A percentile compares a stretch with the other conserved stretches of the same genome.
phyloP scores from a whole-genome alignment of 805 yeast genomes.

The Kodamaea neixiangensis region DNA sequence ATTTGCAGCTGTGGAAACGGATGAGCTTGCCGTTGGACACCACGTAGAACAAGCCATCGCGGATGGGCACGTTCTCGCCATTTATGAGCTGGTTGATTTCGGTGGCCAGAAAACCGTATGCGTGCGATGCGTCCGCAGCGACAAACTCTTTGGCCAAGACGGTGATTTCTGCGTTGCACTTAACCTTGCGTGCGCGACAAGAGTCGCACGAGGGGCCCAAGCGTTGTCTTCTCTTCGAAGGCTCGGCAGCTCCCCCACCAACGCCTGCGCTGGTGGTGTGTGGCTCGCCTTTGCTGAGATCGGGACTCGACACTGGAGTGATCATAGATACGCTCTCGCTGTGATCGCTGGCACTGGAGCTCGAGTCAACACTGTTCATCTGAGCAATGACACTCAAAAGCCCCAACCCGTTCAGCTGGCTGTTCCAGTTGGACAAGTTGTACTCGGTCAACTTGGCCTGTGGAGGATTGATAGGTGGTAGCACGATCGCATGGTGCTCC shows the following conservation, averaged over 20 bases:
- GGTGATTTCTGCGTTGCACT: constrained; percentile 67
- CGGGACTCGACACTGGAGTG: constrained; percentile 10
- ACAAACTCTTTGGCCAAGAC: constrained; percentile 28
- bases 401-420: constrained; percentile 10
- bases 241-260: neutral
- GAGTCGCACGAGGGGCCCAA: constrained; percentile 75
- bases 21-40: constrained; percentile 37
- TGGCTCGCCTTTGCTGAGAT: constrained; percentile 6
- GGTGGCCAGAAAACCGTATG: constrained; percentile 11
- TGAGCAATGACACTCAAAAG: constrained; percentile 11
- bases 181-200: constrained; percentile 68
- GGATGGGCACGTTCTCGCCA: constrained; percentile 19
- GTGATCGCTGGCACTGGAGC: constrained; percentile 3
- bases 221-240: constrained; percentile 56
- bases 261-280: constrained; percentile 1
- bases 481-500: neutral
- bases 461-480: constrained; percentile 6
- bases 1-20: constrained; percentile 55
- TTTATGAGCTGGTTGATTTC: constrained; percentile 14
- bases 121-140: constrained; percentile 1
- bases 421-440: constrained; percentile 9
- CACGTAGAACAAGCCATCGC: constrained; percentile 18
- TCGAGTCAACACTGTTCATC: constrained; percentile 6
- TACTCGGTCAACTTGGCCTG: constrained; percentile 7
- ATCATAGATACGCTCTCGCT: constrained; percentile 3